These are phyloP conservation scores for Hyphopichia khmerensis DNA, from an alignment of 1,139 yeast species.

Conservation along the genomic window DNA sequence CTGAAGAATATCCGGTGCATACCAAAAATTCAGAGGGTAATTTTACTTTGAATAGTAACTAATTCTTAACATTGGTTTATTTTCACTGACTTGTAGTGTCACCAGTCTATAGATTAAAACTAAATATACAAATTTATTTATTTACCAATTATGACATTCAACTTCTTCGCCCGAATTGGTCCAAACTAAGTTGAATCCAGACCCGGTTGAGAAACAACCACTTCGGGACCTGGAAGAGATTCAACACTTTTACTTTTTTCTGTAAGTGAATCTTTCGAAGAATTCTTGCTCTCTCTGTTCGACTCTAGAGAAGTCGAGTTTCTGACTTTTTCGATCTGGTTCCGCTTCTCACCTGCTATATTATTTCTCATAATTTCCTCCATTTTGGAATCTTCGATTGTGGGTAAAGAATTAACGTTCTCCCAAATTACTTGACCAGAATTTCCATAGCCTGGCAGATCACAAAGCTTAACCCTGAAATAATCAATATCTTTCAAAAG, in stretches of 20 bases:
- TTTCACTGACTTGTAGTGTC: background rate
- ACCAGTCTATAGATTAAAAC: too few species aligned
- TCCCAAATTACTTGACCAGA: slow-evolving; percentile 69
- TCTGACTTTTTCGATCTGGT: background rate
- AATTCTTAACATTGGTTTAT: background rate
- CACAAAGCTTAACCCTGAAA: slow-evolving; percentile 59
- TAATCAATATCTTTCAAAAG: slow-evolving; percentile 64
- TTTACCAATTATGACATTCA: too few species aligned
- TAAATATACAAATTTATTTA: too few species aligned
- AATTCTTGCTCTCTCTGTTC: slow-evolving; percentile 1
- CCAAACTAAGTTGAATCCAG: too few species aligned
- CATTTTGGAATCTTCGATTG: slow-evolving; percentile 51
- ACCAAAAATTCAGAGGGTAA: slow-evolving; percentile 45
- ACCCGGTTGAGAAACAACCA: too few species aligned
- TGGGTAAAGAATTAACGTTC: slow-evolving; percentile 55
- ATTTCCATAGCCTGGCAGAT: slow-evolving; percentile 62
- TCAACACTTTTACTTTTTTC: too few species aligned
- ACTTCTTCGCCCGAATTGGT: too few species aligned
- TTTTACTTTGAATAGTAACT: slow-evolving; percentile 32
- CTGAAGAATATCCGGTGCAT: slow-evolving; percentile 63
- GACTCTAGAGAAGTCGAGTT: background rate
- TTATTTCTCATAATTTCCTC: slow-evolving; percentile 45
- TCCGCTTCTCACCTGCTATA: slow-evolving; percentile 23
- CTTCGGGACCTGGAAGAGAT: too few species aligned
- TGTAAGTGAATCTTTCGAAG: background rate